These are phyloP conservation scores for Glutinoglossum americanum DNA, from an alignment of 495 filamentous ascomycete genomes.

Conservation along the genomic window DNA sequence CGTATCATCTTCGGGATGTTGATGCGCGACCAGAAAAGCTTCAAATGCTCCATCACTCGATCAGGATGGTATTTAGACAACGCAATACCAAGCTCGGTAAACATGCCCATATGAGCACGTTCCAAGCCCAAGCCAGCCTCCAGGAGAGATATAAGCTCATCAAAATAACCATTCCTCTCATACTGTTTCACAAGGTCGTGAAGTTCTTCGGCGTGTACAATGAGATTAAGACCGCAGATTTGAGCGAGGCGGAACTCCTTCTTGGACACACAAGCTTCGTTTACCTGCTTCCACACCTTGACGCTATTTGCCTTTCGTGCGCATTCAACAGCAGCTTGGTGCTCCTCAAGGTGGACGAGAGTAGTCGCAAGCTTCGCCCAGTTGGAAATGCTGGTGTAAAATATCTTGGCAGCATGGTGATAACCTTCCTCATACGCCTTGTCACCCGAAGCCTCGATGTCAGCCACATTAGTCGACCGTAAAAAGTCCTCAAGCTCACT, in stretches of 20 bases:
- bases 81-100: slow-evolving; percentile 86
- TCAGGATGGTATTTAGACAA: slow-evolving; percentile 94
- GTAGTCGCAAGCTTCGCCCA: slow-evolving; percentile 99
- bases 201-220: slow-evolving; percentile 94
- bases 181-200: slow-evolving; percentile 88
- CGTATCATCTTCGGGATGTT: slow-evolving; percentile 98
- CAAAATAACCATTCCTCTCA: slow-evolving; percentile 92
- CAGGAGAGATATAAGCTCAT: slow-evolving; percentile 84
- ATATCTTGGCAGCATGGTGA: slow-evolving; percentile 95
- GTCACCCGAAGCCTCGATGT: slow-evolving; percentile 89
- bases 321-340: slow-evolving; percentile 95
- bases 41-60: slow-evolving; percentile 93
- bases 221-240: slow-evolving; percentile 97
- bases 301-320: slow-evolving; percentile 98
- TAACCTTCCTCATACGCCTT: slow-evolving; percentile 90
- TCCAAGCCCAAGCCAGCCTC: slow-evolving; percentile 92
- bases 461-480: slow-evolving; percentile 79
- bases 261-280: slow-evolving; percentile 89
- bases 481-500: slow-evolving; percentile 93
- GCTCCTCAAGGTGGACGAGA: slow-evolving; percentile 84
- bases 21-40: slow-evolving; percentile 96
- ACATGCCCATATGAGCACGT: slow-evolving; percentile 85
- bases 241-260: slow-evolving; percentile 98
- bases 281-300: slow-evolving; percentile 99
- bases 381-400: slow-evolving; percentile 95